These are phyloP conservation scores for Triadica sebifera DNA, from an alignment of 345 rosid species.

Conservation along the genomic window DNA sequence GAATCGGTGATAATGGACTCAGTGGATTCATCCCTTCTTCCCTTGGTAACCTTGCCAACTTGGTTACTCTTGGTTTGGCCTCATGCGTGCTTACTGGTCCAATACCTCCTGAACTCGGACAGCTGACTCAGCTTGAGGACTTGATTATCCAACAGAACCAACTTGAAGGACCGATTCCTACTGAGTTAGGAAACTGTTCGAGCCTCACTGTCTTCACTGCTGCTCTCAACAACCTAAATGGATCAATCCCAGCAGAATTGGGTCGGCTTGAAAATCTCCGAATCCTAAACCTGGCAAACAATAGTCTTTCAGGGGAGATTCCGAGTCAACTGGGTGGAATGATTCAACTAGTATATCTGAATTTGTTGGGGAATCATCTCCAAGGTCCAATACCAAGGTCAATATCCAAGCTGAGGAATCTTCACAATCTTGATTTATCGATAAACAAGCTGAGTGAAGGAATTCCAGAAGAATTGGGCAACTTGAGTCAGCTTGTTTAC, in stretches of 20 bases:
- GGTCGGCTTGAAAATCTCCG: slow-evolving; percentile 51
- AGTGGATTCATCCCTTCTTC: slow-evolving; percentile 67
- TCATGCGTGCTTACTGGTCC: slow-evolving; percentile 69
- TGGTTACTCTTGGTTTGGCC: slow-evolving; percentile 67
- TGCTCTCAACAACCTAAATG: slow-evolving; percentile 62
- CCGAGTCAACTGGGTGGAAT: slow-evolving; percentile 62
- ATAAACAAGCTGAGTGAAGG: slow-evolving; percentile 61
- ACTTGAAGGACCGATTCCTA: slow-evolving; percentile 66
- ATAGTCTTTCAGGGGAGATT: slow-evolving; percentile 67
- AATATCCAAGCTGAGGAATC: slow-evolving; percentile 44
- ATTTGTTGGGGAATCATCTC: slow-evolving; percentile 64
- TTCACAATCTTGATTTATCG: slow-evolving; percentile 70
- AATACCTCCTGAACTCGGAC: slow-evolving; percentile 64
- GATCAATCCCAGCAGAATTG: slow-evolving; percentile 66
- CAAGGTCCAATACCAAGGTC: slow-evolving; percentile 61
- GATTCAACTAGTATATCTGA: slow-evolving; percentile 54
- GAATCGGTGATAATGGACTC: slow-evolving; percentile 84
- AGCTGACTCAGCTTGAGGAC: slow-evolving; percentile 39
- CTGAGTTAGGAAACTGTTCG: slow-evolving; percentile 73
- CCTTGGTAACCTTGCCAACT: slow-evolving; percentile 50
- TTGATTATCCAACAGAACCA: slow-evolving; percentile 65
- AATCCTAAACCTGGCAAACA: slow-evolving; percentile 64
- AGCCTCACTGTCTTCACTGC: slow-evolving; percentile 49
- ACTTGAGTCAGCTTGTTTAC: slow-evolving; percentile 54
- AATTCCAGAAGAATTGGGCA: slow-evolving; percentile 71